phyloP scores from a whole-genome alignment of 495 filamentous ascomycete genomes.

The Aspergillus saccharolyticus region DNA sequence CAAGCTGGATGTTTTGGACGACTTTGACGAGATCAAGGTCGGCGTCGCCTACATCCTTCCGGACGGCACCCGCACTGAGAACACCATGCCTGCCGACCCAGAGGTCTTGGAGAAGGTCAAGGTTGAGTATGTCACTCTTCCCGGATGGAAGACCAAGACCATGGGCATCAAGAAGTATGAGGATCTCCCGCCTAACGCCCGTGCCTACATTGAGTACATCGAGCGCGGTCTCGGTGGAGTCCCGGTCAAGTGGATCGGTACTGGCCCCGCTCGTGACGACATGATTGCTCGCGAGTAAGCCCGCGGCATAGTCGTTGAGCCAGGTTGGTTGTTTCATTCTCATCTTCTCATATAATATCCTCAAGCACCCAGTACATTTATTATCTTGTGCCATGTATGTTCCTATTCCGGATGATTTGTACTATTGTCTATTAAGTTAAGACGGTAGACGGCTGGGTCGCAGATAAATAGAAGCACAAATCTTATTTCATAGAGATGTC shows the following conservation, averaged over 20 bases:
- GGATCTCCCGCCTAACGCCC: constrained; percentile 69
- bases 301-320: not conserved
- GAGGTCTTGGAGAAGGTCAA: constrained; percentile 51
- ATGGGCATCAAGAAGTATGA: constrained; percentile 56
- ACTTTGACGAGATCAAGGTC: constrained; percentile 74
- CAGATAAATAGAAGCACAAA: not conserved
- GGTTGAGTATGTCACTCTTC: constrained; percentile 67
- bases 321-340: not conserved
- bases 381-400: not conserved
- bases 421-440: not conserved
- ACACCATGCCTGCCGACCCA: constrained; percentile 66
- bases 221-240: constrained; percentile 68
- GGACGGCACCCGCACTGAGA: constrained; percentile 47
- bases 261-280: constrained; percentile 66
- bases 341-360: not conserved
- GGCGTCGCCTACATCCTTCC: constrained; percentile 63
- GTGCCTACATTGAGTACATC: constrained; percentile 70
- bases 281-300: constrained; percentile 52
- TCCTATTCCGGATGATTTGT: not conserved
- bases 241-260: constrained; percentile 70
- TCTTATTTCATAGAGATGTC: not conserved
- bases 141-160: constrained; percentile 73
- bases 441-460: not conserved
- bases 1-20: constrained; percentile 84
- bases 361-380: not conserved